phyloP scores from a whole-genome alignment of 31 red algal genomes.

The Odonthalia washingtoniensis region DNA sequence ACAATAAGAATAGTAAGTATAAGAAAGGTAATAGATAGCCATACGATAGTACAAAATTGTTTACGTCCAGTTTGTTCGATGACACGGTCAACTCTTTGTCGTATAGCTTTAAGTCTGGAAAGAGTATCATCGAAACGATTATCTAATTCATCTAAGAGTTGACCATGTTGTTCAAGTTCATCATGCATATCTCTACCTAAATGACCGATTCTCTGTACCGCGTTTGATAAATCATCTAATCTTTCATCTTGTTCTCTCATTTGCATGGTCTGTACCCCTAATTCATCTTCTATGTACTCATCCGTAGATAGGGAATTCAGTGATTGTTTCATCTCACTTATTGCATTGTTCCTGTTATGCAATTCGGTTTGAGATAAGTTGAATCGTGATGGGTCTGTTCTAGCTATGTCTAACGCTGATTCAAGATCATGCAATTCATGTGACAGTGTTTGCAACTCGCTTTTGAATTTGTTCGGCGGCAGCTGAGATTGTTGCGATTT shows the following conservation, averaged over 20 bases:
- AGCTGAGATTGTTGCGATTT: conserved; percentile 14
- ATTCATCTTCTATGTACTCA: conserved; percentile 54
- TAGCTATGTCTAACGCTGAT: conserved; percentile 42
- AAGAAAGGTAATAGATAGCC: conserved; percentile 69
- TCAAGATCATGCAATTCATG: conserved; percentile 54
- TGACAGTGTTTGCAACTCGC: conserved; percentile 10
- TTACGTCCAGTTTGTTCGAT: conserved; percentile 76
- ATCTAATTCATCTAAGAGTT: conserved; percentile 83
- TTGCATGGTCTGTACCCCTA: conserved; percentile 53
- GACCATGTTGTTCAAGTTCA: conserved; percentile 79
- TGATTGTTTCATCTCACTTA: conserved; percentile 25
- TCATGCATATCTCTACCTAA: conserved; percentile 86
- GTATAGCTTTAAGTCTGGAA: conserved; percentile 53
- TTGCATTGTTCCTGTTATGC: conserved; percentile 18
- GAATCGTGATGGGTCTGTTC: conserved; percentile 43
- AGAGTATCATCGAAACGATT: conserved; percentile 60
- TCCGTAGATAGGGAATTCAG: conserved; percentile 39
- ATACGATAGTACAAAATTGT: conserved; percentile 81
- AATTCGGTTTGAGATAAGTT: conserved; percentile 31
- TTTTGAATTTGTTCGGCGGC: conserved; percentile 14
- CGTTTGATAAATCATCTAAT: conserved; percentile 62
- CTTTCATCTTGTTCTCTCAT: conserved; percentile 67
- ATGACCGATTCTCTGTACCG: conserved; percentile 81
- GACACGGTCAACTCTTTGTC: conserved; percentile 59
- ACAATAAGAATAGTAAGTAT: conserved; percentile 80